Evolutionary conservation across 441 rosid genomes (phyloP), one percentile per base, ranked within the genome.

Genomic region (Mallotus japonicus): DNA sequence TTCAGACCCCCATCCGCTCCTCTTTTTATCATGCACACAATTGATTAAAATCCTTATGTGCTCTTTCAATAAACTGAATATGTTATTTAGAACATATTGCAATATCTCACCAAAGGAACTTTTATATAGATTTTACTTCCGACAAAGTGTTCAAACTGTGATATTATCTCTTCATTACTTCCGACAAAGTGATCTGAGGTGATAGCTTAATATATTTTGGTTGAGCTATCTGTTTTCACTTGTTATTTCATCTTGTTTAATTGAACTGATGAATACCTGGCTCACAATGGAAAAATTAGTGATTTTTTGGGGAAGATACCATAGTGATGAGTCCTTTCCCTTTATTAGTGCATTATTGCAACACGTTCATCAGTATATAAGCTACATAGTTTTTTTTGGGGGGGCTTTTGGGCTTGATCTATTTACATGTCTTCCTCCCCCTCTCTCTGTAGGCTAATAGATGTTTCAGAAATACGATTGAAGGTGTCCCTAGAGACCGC

Each of bases 401-500:
- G 32, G 32, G 32, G 32, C 32, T 37, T 37, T 37, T 37, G 40
- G 40, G 40, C 40, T 37, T 37, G 40, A 37, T 37, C 40, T 37
- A 37, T 6, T 6, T 37, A 6, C 40, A 37, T 37, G 37, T 14
- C 63, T 51, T 62, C 49, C 17, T 54, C 51, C 80, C 82, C 70
- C 92, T 37, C 6, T 5, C 6, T 37, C 40, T 37, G 40, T 37
- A 96, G 99, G 91, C 84, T 91, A 72, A 88, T 91, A 84, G 99
- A 96, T 88, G 90, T 96, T 84, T 96, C 98, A 40, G 99, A 96
- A 81, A 82, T 92, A 76, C 85, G 99, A 81, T 79, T 96, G 75
- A 96, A 93, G 88, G 87, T 93, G 71, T 86, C 97, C 42, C 77
- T 96, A 78, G 95, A 96, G 85, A 92, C 99, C 15, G 95, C 93